Evolutionary conservation across 1,139 yeast species (phyloP).

Genomic region (Saccharomyces hybrid): DNA sequence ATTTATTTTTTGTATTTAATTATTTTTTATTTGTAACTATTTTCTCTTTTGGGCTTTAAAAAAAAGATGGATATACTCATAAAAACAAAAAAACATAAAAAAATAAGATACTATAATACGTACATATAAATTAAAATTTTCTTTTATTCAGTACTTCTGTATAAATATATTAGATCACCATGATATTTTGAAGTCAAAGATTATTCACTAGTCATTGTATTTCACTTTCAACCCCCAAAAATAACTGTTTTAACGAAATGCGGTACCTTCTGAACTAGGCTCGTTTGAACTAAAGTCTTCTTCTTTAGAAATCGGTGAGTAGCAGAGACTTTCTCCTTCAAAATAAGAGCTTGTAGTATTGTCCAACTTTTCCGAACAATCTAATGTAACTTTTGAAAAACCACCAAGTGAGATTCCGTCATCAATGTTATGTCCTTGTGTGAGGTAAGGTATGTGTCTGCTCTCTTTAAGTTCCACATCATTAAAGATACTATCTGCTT

Average conservation of each 20-base stretch:
- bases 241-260: background rate
- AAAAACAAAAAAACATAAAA: no score
- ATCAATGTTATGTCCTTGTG: slow-evolving; percentile 7
- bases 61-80: no score
- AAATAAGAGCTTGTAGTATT: background rate
- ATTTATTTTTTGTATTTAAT: no score
- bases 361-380: background rate
- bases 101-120: no score
- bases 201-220: no score
- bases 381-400: slow-evolving; percentile 6
- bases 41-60: no score
- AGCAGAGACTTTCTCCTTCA: background rate
- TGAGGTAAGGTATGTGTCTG: slow-evolving; percentile 11
- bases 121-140: no score
- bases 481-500: background rate
- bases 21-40: no score
- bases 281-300: background rate
- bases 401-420: slow-evolving; percentile 14
- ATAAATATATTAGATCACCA: no score
- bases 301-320: background rate
- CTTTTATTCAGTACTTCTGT: no score
- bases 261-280: background rate
- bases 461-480: slow-evolving; percentile 5
- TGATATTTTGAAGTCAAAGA: no score
- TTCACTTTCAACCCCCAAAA: no score